These are phyloP conservation scores for Starmera quercuum DNA, from an alignment of 805 yeast genomes.

Conservation along the genomic window DNA sequence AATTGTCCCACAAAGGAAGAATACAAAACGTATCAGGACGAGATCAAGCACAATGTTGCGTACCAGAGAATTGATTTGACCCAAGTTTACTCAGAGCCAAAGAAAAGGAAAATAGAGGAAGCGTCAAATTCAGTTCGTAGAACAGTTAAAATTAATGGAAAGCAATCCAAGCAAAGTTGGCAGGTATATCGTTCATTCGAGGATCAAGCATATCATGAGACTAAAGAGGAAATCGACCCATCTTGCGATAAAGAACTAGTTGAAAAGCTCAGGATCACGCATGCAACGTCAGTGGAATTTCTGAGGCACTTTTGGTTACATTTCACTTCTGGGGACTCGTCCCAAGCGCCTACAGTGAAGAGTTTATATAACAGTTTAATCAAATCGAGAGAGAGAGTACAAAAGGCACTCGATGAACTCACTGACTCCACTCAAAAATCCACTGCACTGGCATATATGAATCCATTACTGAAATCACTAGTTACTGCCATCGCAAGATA, in stretches of 20 bases:
- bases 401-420: slow-evolving; percentile 24
- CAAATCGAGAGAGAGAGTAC: slow-evolving; percentile 40
- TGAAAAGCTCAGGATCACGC: slow-evolving; percentile 52
- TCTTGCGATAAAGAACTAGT: slow-evolving; percentile 27
- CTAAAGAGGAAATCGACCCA: slow-evolving; percentile 22
- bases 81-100: slow-evolving; percentile 17
- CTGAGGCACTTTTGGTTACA: slow-evolving; percentile 69
- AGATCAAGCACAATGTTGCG: slow-evolving; percentile 10
- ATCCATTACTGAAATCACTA: slow-evolving; percentile 38
- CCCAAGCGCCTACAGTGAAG: slow-evolving; percentile 35
- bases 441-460: slow-evolving; percentile 26
- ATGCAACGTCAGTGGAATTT: slow-evolving; percentile 70
- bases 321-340: slow-evolving; percentile 40
- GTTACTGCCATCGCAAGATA: slow-evolving; percentile 39
- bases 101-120: slow-evolving; percentile 28
- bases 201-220: slow-evolving; percentile 17
- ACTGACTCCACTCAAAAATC: slow-evolving; percentile 20
- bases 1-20: slow-evolving; percentile 16
- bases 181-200: slow-evolving; percentile 20
- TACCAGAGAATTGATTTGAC: slow-evolving; percentile 19
- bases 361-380: slow-evolving; percentile 40
- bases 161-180: slow-evolving; percentile 44
- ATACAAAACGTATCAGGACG: slow-evolving; percentile 13
- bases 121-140: slow-evolving; percentile 36
- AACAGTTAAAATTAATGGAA: slow-evolving; percentile 45